A percentile compares a stretch with the other conserved stretches of the same genome.
phyloP scores from a whole-genome alignment of 306 rosid species.

The Lagenaria siceraria region DNA sequence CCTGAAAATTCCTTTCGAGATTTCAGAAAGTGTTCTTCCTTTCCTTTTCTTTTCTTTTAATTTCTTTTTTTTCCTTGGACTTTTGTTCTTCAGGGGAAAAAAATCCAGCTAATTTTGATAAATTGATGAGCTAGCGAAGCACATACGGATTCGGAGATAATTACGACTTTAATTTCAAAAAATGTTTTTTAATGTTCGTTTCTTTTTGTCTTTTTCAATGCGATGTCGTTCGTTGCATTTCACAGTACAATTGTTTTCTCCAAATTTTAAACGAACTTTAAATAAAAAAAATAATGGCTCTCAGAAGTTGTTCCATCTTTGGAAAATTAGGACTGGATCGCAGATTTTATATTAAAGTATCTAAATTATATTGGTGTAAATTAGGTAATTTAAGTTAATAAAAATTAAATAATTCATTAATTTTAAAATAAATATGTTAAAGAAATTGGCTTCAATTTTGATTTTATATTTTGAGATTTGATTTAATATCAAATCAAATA shows the following conservation, averaged over 20 bases:
- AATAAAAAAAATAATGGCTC: no score
- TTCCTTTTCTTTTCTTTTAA: not conserved
- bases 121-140: not conserved
- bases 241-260: not conserved
- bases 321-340: no score
- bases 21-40: not conserved
- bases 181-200: not conserved
- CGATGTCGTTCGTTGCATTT: not conserved
- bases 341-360: no score
- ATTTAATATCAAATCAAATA: no score
- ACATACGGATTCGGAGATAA: not conserved
- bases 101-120: not conserved
- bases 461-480: no score
- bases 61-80: no score
- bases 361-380: no score
- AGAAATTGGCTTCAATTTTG: no score
- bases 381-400: no score
- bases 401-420: no score
- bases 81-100: not conserved
- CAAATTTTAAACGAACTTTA: not conserved
- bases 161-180: not conserved
- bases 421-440: no score
- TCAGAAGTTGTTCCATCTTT: no score
- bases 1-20: not conserved
- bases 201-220: not conserved